Conservation (phyloP, 495 filamentous ascomycete genomes). For the Aspergillus egyptiacus region DNA sequence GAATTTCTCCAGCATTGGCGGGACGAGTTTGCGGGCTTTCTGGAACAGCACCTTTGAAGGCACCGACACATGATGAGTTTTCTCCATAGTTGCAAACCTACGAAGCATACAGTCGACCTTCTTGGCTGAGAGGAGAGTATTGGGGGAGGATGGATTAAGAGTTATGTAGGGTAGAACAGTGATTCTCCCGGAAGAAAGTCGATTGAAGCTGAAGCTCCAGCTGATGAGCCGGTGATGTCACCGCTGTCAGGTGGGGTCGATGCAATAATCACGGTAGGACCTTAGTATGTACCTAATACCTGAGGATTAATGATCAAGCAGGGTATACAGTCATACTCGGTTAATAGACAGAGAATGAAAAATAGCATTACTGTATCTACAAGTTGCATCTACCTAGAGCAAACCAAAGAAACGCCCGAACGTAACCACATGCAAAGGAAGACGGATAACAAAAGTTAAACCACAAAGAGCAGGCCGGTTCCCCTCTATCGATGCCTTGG, state of each 20-base stretch:
- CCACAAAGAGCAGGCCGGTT: conserved; percentile 17
- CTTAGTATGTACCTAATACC: too few species aligned
- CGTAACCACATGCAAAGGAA: conserved; percentile 19
- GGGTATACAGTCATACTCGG: too few species aligned
- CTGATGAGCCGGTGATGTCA: conserved; percentile 37
- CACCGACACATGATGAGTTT: conserved; percentile 45
- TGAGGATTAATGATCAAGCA: too few species aligned
- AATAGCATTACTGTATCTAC: conserved; percentile 2
- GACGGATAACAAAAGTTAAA: conserved; percentile 10
- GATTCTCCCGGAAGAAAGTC: neutral
- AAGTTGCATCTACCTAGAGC: conserved; percentile 9
- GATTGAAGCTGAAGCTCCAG: conserved; percentile 12
- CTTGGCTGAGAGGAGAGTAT: neutral
- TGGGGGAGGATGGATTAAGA: too few species aligned
- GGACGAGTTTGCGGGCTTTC: conserved; percentile 85
- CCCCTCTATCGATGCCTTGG: conserved; percentile 33
- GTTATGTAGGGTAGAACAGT: neutral
- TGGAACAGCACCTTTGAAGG: conserved; percentile 67
- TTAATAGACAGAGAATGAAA: too few species aligned
- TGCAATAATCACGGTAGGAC: neutral
- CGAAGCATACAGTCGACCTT: neutral
- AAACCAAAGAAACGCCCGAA: conserved; percentile 26
- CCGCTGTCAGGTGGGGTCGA: conserved; percentile 32
- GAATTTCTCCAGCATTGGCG: conserved; percentile 91
- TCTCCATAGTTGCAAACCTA: conserved; percentile 25